phyloP scores from a whole-genome alignment of 257 asterid species.

The Penstemon davidsonii region DNA sequence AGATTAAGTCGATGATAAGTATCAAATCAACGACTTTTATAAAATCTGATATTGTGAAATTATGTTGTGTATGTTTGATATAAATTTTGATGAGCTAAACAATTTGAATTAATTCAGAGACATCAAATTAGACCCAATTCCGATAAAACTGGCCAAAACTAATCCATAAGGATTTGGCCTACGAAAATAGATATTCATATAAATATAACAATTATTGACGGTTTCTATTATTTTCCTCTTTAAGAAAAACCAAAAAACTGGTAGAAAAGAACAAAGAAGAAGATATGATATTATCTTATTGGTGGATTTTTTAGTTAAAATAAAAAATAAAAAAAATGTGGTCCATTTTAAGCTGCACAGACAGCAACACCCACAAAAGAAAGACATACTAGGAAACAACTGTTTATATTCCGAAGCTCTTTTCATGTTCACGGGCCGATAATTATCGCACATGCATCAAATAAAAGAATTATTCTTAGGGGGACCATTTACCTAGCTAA shows the following conservation, averaged over 20 bases:
- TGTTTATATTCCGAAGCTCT: neutral
- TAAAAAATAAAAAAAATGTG: neutral
- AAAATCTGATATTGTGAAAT: too few species aligned
- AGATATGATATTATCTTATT: neutral
- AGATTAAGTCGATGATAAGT: too few species aligned
- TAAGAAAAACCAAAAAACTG: neutral
- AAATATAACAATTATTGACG: neutral
- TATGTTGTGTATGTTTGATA: too few species aligned
- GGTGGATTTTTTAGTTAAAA: neutral
- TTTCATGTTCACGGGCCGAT: too few species aligned
- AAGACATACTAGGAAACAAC: neutral
- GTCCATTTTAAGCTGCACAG: constrained; percentile 21
- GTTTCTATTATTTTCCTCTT: neutral
- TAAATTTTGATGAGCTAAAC: too few species aligned
- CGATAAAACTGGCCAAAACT: too few species aligned
- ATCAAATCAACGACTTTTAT: too few species aligned
- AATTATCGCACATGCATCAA: too few species aligned
- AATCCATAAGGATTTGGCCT: neutral
- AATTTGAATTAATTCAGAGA: too few species aligned
- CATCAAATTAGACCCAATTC: too few species aligned
- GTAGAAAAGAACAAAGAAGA: neutral
- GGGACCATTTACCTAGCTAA: too few species aligned
- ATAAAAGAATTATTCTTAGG: too few species aligned
- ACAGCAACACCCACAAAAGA: neutral
- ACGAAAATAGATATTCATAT: neutral